Evolutionary conservation across 345 rosid species (phyloP).

Genomic region (Limnanthes douglasii): DNA sequence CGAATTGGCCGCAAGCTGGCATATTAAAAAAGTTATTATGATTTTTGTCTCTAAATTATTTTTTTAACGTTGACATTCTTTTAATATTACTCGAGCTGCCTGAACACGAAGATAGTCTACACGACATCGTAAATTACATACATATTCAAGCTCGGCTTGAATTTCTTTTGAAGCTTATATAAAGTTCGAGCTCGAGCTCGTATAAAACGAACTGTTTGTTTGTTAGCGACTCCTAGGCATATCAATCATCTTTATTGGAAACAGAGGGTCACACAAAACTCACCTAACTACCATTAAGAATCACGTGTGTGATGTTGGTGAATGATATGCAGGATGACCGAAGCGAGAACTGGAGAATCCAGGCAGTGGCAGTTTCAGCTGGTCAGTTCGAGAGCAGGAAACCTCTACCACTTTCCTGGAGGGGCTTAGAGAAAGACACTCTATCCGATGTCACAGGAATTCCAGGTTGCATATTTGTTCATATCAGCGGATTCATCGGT

Average conservation of each 20-base stretch:
- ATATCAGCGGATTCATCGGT: conserved; percentile 82
- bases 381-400: conserved; percentile 69
- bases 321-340: conserved; percentile 56
- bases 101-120: too few relatives aligned
- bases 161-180: neutral
- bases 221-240: too few relatives aligned
- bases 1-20: too few relatives aligned
- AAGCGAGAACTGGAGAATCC: conserved; percentile 66
- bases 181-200: neutral
- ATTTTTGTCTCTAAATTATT: too few relatives aligned
- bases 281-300: too few relatives aligned
- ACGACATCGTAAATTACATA: too few relatives aligned
- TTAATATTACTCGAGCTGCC: too few relatives aligned
- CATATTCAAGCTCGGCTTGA: too few relatives aligned
- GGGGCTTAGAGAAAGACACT: conserved; percentile 54
- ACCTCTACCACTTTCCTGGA: conserved; percentile 67
- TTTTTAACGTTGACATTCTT: too few relatives aligned
- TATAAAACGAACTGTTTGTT: conserved; percentile 5
- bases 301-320: neutral
- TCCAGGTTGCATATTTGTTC: conserved; percentile 59
- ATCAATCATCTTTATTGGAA: too few relatives aligned
- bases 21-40: too few relatives aligned
- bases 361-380: conserved; percentile 64
- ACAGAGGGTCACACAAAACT: too few relatives aligned
- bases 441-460: conserved; percentile 48